Evolutionary conservation across 148 eudicot genomes (phyloP), one percentile per base, ranked within the genome.

Genomic region (Vaccinium corymbosum): DNA sequence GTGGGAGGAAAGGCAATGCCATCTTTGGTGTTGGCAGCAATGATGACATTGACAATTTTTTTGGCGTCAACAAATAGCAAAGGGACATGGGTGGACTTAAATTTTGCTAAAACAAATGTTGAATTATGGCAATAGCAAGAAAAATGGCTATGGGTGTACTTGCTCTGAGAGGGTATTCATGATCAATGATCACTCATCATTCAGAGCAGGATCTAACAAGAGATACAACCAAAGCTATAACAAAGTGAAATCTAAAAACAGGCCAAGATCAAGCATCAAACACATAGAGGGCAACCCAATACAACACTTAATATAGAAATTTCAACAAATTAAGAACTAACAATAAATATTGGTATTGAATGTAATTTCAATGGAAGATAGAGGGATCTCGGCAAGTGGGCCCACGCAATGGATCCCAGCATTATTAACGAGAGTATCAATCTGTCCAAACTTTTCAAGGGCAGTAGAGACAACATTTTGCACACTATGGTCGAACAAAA

Each of bases 381-480:
- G 46, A 59, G 98, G 97, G 46, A 93, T 84, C 86, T 96, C 98
- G 73, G 98, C 99, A 50, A 94, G 90, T 35, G 99, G 99, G 0
- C 97, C 99, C 29, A 96, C 87, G 81, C 94, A 94, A 61, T 90
- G 99, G 48, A 93, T 90, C 3, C 98, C 99, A 12, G 98, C 98
- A 75, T 96, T 96, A 55, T 94, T 96, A 4, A 96, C 89, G 5
- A 96, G 64, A 4, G 94, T 52, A 89, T 96, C 99, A 59, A 96
- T 89, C 46, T 90, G 88, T 0, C 95, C 99, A 59, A 96, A 92
- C 35, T 85, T 86, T 20, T 91, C 89, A 3, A 94, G 80, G 79
- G 89, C 91, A 10, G 78, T 85, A 12, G 90, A 81, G 46, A 94
- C 77, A 19, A 86, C 97, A 25, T 50, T 70, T 6, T 76, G 79